These are phyloP conservation scores for Lactarius sanguifluus DNA, from an alignment of 768 basidiomycete species.

Conservation along the genomic window DNA sequence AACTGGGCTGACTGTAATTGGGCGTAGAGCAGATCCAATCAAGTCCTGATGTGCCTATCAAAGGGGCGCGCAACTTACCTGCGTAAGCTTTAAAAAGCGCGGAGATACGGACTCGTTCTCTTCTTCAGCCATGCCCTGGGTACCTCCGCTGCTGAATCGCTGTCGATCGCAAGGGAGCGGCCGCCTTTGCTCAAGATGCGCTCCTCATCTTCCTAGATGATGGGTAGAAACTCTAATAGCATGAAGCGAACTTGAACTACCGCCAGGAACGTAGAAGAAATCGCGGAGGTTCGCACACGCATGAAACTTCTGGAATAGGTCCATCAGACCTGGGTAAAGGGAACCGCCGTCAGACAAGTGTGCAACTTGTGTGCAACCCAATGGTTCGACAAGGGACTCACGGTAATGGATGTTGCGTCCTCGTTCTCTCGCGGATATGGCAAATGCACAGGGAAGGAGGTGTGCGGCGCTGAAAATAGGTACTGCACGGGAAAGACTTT, in stretches of 20 bases:
- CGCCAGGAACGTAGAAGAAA: constrained; percentile 14
- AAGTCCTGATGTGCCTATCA: neutral
- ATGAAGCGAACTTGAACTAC: neutral
- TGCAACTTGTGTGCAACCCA: neutral
- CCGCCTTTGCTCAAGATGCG: neutral
- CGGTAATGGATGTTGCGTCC: neutral
- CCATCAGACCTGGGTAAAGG: constrained; percentile 14
- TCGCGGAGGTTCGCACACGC: constrained; percentile 8
- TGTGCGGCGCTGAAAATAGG: too few relatives aligned
- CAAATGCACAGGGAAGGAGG: neutral
- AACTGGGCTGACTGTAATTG: constrained; percentile 21
- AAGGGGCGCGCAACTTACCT: constrained; percentile 2
- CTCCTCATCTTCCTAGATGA: neutral
- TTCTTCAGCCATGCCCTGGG: neutral
- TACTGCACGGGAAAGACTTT: neutral
- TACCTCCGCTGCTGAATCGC: neutral
- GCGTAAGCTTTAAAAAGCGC: constrained; percentile 12
- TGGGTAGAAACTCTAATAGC: neutral
- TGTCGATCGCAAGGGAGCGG: neutral
- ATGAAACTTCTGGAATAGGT: constrained; percentile 17
- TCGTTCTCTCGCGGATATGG: constrained; percentile 2
- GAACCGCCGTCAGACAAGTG: neutral
- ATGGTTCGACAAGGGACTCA: neutral
- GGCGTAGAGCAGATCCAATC: neutral
- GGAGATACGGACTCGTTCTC: neutral